Evolutionary conservation across 768 basidiomycete species (phyloP), one percentile per base, ranked within the genome.

Genomic region (Tylopilus subfusipes): DNA sequence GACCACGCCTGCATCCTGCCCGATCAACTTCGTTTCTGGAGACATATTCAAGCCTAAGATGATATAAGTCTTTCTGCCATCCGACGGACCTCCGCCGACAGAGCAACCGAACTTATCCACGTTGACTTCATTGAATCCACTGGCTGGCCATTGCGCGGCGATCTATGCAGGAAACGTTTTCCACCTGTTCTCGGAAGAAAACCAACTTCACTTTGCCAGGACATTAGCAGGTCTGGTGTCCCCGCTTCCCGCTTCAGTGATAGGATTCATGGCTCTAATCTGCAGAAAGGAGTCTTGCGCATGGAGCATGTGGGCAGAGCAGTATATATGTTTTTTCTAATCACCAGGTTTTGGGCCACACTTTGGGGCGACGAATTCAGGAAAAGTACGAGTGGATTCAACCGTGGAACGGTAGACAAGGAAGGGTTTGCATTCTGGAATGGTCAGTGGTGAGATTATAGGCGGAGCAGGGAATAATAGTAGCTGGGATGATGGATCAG

Each of bases 131-230:
- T 71, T 84, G 42, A 79, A 68, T 25, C 75, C 76, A 1, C 68
- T 83, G 3, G 75, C 64, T 42, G 79, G 79, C 0, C 77, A 71
- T 40, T 68, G 82, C 29, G 72, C 80, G 6, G 78, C 70, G 8
- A 79, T 84, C 29, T 75, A 79, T 52, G 76, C 76, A 1, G 73
- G 74, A 5, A 68, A 75, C 9, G 68, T 84, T 55, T 82, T 84
- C 60, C 70, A 71, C 65, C 45, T 71, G 5, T 72, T 72, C 48
- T 53, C 57, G 3, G 64, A 69, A 43, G 62, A 56, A 10, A 59
- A 64, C 30, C 69, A 72, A 33, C 48, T 56, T 13, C 48, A 50
- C 9, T 48, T 71, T 7, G 69, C 69, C 18, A 59, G 43, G 18
- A 59, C 55, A 8, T 52, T 70, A 4, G 71, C 59, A 1, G 60